Evolutionary conservation across 768 basidiomycete species (phyloP).

Genomic region (Mrakia blollopis): DNA sequence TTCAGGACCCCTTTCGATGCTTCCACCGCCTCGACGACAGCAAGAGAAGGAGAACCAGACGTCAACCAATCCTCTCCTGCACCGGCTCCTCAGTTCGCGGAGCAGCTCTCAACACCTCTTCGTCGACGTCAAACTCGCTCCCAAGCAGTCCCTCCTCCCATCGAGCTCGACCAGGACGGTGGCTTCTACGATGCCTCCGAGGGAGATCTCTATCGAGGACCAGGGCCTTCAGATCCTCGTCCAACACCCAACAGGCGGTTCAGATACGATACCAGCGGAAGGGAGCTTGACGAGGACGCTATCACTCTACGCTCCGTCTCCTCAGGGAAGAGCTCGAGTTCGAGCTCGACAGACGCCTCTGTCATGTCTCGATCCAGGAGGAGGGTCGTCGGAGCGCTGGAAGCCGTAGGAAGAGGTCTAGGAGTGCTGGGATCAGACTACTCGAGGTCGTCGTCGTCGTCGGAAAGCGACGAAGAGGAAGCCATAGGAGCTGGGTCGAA

Average conservation of each 20-base stretch:
- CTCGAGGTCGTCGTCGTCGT: conserved; percentile 30
- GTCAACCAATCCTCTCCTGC: neutral
- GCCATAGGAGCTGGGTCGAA: neutral
- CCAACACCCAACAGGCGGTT: conserved; percentile 16
- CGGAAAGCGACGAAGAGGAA: conserved; percentile 14
- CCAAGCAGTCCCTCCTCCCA: neutral
- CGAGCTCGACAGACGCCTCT: conserved; percentile 16
- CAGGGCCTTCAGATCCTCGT: conserved; percentile 15
- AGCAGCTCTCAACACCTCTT: conserved; percentile 29
- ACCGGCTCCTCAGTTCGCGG: conserved; percentile 25
- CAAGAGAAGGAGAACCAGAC: neutral
- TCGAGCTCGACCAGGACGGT: neutral
- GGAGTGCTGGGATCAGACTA: conserved; percentile 24
- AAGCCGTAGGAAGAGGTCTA: conserved; percentile 26
- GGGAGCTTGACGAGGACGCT: conserved; percentile 31
- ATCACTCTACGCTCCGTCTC: conserved; percentile 23
- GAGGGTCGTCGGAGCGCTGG: conserved; percentile 24
- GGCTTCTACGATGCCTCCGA: conserved; percentile 16
- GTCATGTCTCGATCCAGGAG: conserved; percentile 19
- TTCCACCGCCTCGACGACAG: neutral
- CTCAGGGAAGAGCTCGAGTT: conserved; percentile 2
- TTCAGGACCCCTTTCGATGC: neutral
- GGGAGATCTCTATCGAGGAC: conserved; percentile 31
- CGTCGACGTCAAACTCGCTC: conserved; percentile 5
- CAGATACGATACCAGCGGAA: conserved; percentile 25